A percentile compares a stretch with the other conserved stretches of the same genome.
These are phyloP conservation scores for Metarhizium rileyi DNA, from an alignment of 2,329 filamentous ascomycete genomes.

Conservation along the genomic window DNA sequence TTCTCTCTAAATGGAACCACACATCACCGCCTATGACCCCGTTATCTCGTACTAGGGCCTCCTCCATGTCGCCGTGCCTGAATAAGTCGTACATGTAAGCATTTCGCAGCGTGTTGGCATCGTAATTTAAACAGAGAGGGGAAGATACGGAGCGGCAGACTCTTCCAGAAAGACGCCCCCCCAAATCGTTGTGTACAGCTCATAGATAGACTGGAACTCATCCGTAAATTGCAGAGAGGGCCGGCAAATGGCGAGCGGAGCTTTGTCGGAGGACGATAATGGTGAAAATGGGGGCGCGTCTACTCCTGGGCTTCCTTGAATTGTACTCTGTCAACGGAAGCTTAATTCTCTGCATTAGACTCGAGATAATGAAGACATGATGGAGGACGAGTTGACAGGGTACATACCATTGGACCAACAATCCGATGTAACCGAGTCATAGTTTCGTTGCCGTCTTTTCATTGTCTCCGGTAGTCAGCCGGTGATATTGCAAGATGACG, in stretches of 20 bases:
- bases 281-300: too few species aligned
- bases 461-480: too few species aligned
- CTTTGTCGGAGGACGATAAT: slow-evolving; percentile 27
- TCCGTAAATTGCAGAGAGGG: slow-evolving; percentile 60
- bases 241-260: slow-evolving; percentile 61
- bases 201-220: slow-evolving; percentile 51
- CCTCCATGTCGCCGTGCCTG: slow-evolving; percentile 56
- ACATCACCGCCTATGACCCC: slow-evolving; percentile 55
- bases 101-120: slow-evolving; percentile 41
- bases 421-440: too few species aligned
- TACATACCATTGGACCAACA: too few species aligned
- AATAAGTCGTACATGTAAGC: slow-evolving; percentile 69
- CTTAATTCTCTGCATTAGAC: too few species aligned
- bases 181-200: slow-evolving; percentile 57
- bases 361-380: too few species aligned
- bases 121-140: slow-evolving; percentile 48
- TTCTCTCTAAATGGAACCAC: slow-evolving; percentile 64
- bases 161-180: slow-evolving; percentile 66
- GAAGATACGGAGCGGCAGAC: slow-evolving; percentile 59
- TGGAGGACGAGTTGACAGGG: too few species aligned
- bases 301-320: too few species aligned
- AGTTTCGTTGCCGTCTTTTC: too few species aligned
- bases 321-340: too few species aligned
- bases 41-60: slow-evolving; percentile 53
- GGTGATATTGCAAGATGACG: too few species aligned